Base-by-base conservation (phyloP, 1,284 basidiomycete species). In the Gymnopus androsaceus region DNA sequence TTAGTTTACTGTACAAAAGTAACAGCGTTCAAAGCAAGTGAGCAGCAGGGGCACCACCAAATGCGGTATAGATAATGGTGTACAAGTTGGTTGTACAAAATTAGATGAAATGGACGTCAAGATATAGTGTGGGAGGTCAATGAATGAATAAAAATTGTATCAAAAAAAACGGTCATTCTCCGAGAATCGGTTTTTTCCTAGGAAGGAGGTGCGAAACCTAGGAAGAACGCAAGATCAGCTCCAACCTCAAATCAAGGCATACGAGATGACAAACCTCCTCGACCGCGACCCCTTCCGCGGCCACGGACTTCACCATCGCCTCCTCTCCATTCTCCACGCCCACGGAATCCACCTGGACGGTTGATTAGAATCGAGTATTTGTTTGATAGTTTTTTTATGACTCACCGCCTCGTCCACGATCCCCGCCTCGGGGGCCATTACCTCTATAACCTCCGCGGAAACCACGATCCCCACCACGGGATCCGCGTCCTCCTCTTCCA, bases 321-420 rank as follows among this genome's bases (percentile, higher is more conserved):
- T 17, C 19, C 54, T 48, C 40, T 42, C 21, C 40, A 19, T 41
- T 69, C 69, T 33, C 69, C 66, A 36, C 69, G 59, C 17, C 70
- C 67, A 47, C 67, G 50, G 34, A 27, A 28, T 19, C 59, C 56
- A 21, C 54, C 55, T 59, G 19, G 6, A 47, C 1, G 27, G 31
- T 17, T 4, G 17, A 33, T 11, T 12, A 9, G n/a, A 36, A 36
- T 15, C 8, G n/a, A n/a, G n/a, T n/a, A n/a, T n/a, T n/a, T n/a
- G n/a, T 72, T 33, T 78, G 75, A 38, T 72, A 69, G 54, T 69
- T 74, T 30, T 75, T 72, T 63, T 67, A 70, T 28, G 69, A 60
- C 40, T 73, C 66, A 25, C 66, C 67, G 36, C 65, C 65, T n/a
- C 67, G 49, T n/a, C 41, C 41, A 31, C 46, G 46, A 12, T 54